Conservation (phyloP, 495 filamentous ascomycete genomes). For the Copromyces sp. region DNA sequence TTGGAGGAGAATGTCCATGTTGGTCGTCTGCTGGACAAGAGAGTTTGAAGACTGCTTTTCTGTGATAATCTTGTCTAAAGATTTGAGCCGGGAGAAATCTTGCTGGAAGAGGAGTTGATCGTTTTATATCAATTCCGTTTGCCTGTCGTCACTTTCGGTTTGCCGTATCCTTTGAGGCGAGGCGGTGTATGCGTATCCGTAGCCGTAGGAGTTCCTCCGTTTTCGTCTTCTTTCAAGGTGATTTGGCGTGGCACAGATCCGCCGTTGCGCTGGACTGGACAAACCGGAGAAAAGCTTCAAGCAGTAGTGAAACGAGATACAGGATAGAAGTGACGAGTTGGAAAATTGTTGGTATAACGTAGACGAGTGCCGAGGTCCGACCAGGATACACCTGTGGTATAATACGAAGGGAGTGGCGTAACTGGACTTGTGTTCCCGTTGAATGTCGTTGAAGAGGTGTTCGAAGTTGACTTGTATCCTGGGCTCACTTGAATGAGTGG, state of each 20-base stretch:
- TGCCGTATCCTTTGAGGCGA: background rate
- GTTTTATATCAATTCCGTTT: background rate
- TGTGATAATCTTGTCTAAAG: background rate
- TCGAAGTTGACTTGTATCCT: background rate
- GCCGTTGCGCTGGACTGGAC: background rate
- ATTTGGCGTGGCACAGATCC: background rate
- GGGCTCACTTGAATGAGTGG: background rate
- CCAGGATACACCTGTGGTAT: background rate
- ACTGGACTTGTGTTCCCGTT: background rate
- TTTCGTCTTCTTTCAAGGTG: background rate
- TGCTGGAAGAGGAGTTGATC: background rate
- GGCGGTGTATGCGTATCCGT: background rate
- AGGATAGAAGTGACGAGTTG: background rate
- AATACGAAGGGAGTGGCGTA: background rate
- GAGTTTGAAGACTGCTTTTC: background rate
- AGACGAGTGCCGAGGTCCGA: background rate
- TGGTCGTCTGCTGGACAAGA: background rate
- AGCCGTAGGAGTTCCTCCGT: background rate
- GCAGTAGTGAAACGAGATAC: background rate
- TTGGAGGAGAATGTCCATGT: background rate
- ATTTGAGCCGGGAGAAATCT: background rate
- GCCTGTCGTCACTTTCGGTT: background rate
- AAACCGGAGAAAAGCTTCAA: background rate
- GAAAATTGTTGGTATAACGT: background rate
- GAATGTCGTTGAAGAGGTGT: background rate